Evolutionary conservation across 2,329 filamentous ascomycete species (phyloP).

Genomic region (Sporothrix sp.): DNA sequence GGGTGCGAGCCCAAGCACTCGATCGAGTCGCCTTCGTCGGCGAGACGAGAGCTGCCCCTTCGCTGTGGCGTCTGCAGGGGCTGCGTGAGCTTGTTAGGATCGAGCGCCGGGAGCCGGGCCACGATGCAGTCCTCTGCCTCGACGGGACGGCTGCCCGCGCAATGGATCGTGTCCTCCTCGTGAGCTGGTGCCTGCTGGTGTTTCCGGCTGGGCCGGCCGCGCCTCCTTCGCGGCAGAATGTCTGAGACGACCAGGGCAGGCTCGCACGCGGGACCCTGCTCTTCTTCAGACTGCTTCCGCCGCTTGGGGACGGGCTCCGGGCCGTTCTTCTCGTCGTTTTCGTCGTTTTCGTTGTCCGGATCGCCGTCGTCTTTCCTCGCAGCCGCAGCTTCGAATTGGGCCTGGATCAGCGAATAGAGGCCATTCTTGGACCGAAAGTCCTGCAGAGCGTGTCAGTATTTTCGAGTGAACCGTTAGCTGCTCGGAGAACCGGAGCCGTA

Average conservation of each 20-base stretch:
- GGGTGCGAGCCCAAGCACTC: slow-evolving; percentile 15
- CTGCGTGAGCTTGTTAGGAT: background rate
- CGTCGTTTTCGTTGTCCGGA: background rate
- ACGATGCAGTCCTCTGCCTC: slow-evolving; percentile 12
- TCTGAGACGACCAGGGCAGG: too few species aligned
- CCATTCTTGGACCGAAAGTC: slow-evolving; percentile 66
- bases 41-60: slow-evolving; percentile 14
- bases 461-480: too few species aligned
- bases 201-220: background rate
- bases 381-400: slow-evolving; percentile 51
- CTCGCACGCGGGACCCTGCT: too few species aligned
- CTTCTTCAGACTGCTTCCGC: slow-evolving; percentile 22
- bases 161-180: background rate
- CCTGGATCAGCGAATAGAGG: slow-evolving; percentile 61
- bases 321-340: background rate
- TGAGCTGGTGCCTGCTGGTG: background rate
- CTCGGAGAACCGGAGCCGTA: slow-evolving; percentile 31
- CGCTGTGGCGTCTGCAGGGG: slow-evolving; percentile 19
- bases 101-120: slow-evolving; percentile 9
- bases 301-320: slow-evolving; percentile 24
- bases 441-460: slow-evolving; percentile 29
- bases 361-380: slow-evolving; percentile 21
- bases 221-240: too few species aligned
- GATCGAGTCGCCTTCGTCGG: slow-evolving; percentile 15
- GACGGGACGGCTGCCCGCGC: background rate